phyloP scores from a whole-genome alignment of 768 basidiomycete species.

The Mycena alexandri region DNA sequence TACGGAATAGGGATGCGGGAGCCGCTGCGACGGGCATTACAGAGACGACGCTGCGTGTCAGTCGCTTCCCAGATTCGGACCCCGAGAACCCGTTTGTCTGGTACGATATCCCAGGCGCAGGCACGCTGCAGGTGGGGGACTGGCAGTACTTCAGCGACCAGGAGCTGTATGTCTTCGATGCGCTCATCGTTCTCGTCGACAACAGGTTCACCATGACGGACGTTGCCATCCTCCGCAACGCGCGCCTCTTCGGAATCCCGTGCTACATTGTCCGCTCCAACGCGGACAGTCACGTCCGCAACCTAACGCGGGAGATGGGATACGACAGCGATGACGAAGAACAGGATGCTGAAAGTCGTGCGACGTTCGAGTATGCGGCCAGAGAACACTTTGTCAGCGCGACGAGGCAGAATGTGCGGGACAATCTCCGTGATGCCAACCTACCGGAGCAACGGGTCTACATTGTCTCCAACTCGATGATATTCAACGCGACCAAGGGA shows the following conservation, averaged over 20 bases:
- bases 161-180: slow-evolving; percentile 54
- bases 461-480: slow-evolving; percentile 8
- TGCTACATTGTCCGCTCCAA: slow-evolving; percentile 53
- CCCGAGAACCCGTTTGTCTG: slow-evolving; percentile 37
- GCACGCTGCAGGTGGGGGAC: slow-evolving; percentile 45
- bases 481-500: slow-evolving; percentile 17
- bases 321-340: slow-evolving; percentile 25
- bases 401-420: slow-evolving; percentile 18
- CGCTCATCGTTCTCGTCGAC: slow-evolving; percentile 48
- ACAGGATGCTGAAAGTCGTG: slow-evolving; percentile 12
- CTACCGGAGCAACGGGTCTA: slow-evolving; percentile 17
- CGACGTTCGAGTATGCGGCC: slow-evolving; percentile 7
- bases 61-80: slow-evolving; percentile 43
- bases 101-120: slow-evolving; percentile 39
- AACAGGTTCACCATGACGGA: slow-evolving; percentile 46
- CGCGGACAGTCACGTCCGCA: slow-evolving; percentile 39
- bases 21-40: slow-evolving; percentile 46
- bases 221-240: slow-evolving; percentile 44
- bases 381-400: slow-evolving; percentile 1
- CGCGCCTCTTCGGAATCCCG: slow-evolving; percentile 47
- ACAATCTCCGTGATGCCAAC: slow-evolving; percentile 10
- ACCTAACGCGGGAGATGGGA: slow-evolving; percentile 15
- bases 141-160: slow-evolving; percentile 54
- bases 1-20: slow-evolving; percentile 38
- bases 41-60: slow-evolving; percentile 42